phyloP scores from a whole-genome alignment of 2,329 filamentous ascomycete genomes.

The Boeremia lycopersici region DNA sequence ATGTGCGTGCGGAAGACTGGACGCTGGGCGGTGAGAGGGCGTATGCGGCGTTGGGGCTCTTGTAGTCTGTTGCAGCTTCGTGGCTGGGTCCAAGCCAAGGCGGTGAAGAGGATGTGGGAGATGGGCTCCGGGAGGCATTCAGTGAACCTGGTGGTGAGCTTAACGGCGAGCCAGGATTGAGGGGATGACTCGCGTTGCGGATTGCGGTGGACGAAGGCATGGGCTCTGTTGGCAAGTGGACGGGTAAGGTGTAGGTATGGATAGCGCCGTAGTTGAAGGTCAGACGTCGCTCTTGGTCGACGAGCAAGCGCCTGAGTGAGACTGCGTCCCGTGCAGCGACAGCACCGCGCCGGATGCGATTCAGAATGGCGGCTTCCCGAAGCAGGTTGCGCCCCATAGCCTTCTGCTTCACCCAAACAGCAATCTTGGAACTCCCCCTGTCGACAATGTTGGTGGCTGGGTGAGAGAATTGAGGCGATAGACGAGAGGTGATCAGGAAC shows the following conservation, averaged over 20 bases:
- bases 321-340: slow-evolving; percentile 27
- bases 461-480: slow-evolving; percentile 71
- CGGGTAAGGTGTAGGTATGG: slow-evolving; percentile 40
- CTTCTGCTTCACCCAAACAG: slow-evolving; percentile 55
- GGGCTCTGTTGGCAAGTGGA: slow-evolving; percentile 19
- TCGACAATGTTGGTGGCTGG: slow-evolving; percentile 73
- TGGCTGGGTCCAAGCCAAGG: neutral
- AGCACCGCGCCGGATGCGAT: slow-evolving; percentile 59
- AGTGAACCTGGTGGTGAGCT: slow-evolving; percentile 24
- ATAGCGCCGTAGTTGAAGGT: slow-evolving; percentile 40
- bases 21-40: slow-evolving; percentile 25
- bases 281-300: slow-evolving; percentile 40
- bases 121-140: slow-evolving; percentile 26
- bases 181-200: slow-evolving; percentile 20
- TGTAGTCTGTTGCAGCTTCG: slow-evolving; percentile 11
- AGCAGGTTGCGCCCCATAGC: slow-evolving; percentile 59
- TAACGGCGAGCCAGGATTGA: slow-evolving; percentile 23
- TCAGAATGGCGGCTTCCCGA: slow-evolving; percentile 70
- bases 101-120: slow-evolving; percentile 22
- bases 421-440: slow-evolving; percentile 59
- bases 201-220: slow-evolving; percentile 23
- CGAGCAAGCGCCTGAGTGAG: slow-evolving; percentile 23
- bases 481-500: slow-evolving; percentile 69
- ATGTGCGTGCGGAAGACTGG: slow-evolving; percentile 30
- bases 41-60: slow-evolving; percentile 45